Conservation (phyloP, 2,329 filamentous ascomycete genomes). For the Aspergillus chevalieri region DNA sequence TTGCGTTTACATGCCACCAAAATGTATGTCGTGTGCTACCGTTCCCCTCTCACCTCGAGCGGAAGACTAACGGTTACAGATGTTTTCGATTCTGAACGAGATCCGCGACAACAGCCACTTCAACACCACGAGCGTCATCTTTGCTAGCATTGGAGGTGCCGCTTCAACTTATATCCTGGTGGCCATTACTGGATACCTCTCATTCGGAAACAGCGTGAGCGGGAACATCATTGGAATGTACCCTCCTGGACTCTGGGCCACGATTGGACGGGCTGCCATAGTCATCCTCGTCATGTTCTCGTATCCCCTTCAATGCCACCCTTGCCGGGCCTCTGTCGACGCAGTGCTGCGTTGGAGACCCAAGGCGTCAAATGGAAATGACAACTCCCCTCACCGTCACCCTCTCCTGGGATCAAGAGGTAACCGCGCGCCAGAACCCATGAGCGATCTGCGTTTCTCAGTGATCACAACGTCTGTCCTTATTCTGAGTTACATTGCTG, state of each 20-base stretch:
- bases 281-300: conserved; percentile 95
- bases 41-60: background rate
- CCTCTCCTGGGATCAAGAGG: conserved; percentile 35
- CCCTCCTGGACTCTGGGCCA: conserved; percentile 70
- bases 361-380: conserved; percentile 30
- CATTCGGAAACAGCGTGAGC: conserved; percentile 80
- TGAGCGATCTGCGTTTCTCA: conserved; percentile 85
- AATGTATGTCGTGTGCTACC: conserved; percentile 57
- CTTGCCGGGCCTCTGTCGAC: conserved; percentile 89
- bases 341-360: conserved; percentile 92
- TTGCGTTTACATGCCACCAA: conserved; percentile 99
- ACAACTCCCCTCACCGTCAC: conserved; percentile 39
- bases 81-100: conserved; percentile 98
- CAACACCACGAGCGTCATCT: conserved; percentile 72
- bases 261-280: conserved; percentile 90
- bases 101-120: conserved; percentile 76
- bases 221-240: conserved; percentile 96
- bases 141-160: conserved; percentile 80
- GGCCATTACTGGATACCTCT: conserved; percentile 90
- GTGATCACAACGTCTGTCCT: conserved; percentile 82
- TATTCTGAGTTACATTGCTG: conserved; percentile 74
- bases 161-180: conserved; percentile 82
- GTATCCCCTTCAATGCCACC: conserved; percentile 90
- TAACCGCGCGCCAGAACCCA: conserved; percentile 51
- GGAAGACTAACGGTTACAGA: conserved; percentile 48